These are phyloP conservation scores for Neoarthrinium moseri DNA, from an alignment of 2,329 filamentous ascomycete genomes.

Conservation along the genomic window DNA sequence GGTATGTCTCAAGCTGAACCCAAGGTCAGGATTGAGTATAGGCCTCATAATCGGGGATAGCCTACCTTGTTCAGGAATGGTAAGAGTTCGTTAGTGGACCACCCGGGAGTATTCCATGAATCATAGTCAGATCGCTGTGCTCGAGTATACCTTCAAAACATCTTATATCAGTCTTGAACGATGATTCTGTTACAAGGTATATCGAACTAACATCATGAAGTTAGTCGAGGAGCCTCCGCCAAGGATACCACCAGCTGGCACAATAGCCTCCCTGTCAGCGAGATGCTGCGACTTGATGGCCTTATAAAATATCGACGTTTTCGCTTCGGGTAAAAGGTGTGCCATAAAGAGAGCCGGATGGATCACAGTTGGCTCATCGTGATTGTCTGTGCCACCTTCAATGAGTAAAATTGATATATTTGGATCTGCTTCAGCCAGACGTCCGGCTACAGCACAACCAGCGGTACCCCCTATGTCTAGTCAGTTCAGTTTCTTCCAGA, in stretches of 20 bases:
- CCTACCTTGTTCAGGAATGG: conserved; percentile 51
- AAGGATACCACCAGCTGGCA: conserved; percentile 42
- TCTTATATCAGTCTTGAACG: too few relatives aligned
- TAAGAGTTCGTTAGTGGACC: conserved; percentile 35
- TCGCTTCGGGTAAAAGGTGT: conserved; percentile 45
- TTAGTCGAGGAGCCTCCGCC: conserved; percentile 55
- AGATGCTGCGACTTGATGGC: conserved; percentile 31
- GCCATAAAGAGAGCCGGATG: conserved; percentile 49
- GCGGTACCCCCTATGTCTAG: too few relatives aligned
- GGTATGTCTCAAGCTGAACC: conserved; percentile 28
- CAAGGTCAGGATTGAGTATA: conserved; percentile 22
- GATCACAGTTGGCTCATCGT: conserved; percentile 11
- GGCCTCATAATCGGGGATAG: conserved; percentile 22
- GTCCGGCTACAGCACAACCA: too few relatives aligned
- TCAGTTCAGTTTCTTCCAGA: too few relatives aligned
- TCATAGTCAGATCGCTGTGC: conserved; percentile 32
- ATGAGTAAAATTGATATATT: conserved; percentile 10
- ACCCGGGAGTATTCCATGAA: conserved; percentile 26
- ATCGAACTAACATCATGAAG: conserved; percentile 43
- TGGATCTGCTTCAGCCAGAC: too few relatives aligned
- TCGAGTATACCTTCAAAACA: conserved; percentile 24
- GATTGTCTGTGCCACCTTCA: conserved; percentile 10
- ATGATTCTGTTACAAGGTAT: too few relatives aligned
- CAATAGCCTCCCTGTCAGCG: conserved; percentile 39
- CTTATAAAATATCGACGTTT: conserved; percentile 48